A percentile compares a stretch with the other conserved stretches of the same genome.
phyloP scores from a whole-genome alignment of 306 rosid species.

The Glycine tomentella region DNA sequence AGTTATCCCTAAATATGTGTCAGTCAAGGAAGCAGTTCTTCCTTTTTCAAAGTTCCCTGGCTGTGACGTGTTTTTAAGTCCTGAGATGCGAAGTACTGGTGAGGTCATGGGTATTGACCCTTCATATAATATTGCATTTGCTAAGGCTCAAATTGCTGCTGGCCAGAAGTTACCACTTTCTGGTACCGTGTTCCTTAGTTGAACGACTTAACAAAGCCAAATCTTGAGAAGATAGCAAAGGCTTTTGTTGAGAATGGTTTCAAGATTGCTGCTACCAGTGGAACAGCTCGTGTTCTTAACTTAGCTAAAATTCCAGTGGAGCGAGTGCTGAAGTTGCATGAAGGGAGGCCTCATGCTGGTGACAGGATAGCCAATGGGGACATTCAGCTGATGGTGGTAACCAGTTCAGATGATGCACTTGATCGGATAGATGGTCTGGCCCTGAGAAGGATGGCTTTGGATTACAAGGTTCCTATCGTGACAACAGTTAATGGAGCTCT shows the following conservation, averaged over 20 bases:
- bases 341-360: slow-evolving; percentile 97
- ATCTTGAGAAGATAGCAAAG: slow-evolving; percentile 83
- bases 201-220: slow-evolving; percentile 85
- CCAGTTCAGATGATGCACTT: slow-evolving; percentile 89
- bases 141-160: slow-evolving; percentile 96
- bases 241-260: slow-evolving; percentile 73
- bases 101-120: slow-evolving; percentile 98
- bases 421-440: slow-evolving; percentile 94
- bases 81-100: slow-evolving; percentile 99
- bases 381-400: slow-evolving; percentile 95
- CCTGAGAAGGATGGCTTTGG: slow-evolving; percentile 87
- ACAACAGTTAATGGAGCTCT: slow-evolving; percentile 93
- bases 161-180: slow-evolving; percentile 87
- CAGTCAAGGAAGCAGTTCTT: slow-evolving; percentile 98
- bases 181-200: slow-evolving; percentile 90
- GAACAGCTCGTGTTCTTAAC: slow-evolving; percentile 80
- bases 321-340: slow-evolving; percentile 86
- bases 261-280: slow-evolving; percentile 85
- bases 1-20: slow-evolving; percentile 83
- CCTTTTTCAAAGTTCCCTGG: slow-evolving; percentile 97
- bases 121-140: slow-evolving; percentile 81
- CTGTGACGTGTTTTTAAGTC: slow-evolving; percentile 87
- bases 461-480: slow-evolving; percentile 90
- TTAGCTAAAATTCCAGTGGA: slow-evolving; percentile 69
- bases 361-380: slow-evolving; percentile 94